phyloP scores from a whole-genome alignment of 2,329 filamentous ascomycete genomes.

The Xylaria sp. region DNA sequence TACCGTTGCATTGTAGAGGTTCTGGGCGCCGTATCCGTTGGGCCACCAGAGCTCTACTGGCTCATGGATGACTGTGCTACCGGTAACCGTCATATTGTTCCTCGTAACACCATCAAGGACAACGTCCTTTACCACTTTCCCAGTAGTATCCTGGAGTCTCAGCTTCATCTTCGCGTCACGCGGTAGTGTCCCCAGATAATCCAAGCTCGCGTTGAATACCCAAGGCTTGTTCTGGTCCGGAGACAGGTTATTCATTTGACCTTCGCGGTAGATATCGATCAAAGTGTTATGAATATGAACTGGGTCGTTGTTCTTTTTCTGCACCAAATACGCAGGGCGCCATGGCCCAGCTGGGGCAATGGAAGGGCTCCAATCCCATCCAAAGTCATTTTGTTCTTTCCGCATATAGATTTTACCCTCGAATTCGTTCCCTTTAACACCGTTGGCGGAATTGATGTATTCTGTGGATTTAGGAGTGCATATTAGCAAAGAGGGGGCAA shows the following conservation, averaged over 20 bases:
- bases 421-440: slow-evolving; percentile 54
- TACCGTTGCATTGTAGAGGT: slow-evolving; percentile 65
- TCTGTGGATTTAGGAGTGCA: background rate
- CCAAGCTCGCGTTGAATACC: slow-evolving; percentile 70
- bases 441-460: slow-evolving; percentile 47
- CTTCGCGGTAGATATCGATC: slow-evolving; percentile 68
- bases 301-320: slow-evolving; percentile 54
- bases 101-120: slow-evolving; percentile 31
- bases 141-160: slow-evolving; percentile 55
- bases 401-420: slow-evolving; percentile 65
- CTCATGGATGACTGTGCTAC: slow-evolving; percentile 56
- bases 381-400: slow-evolving; percentile 70
- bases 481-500: slow-evolving; percentile 2
- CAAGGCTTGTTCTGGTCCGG: slow-evolving; percentile 67
- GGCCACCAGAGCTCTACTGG: slow-evolving; percentile 69
- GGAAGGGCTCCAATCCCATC: slow-evolving; percentile 71
- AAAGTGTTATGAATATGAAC: slow-evolving; percentile 56
- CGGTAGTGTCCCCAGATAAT: slow-evolving; percentile 61
- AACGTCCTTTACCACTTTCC: slow-evolving; percentile 51
- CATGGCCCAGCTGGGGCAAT: slow-evolving; percentile 71
- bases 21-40: slow-evolving; percentile 64
- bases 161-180: slow-evolving; percentile 57
- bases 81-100: slow-evolving; percentile 58
- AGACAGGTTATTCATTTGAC: slow-evolving; percentile 67
- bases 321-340: slow-evolving; percentile 67